These are phyloP conservation scores for Cocos nucifera DNA, from an alignment of 176 grass and related monocot species.

Conservation along the genomic window DNA sequence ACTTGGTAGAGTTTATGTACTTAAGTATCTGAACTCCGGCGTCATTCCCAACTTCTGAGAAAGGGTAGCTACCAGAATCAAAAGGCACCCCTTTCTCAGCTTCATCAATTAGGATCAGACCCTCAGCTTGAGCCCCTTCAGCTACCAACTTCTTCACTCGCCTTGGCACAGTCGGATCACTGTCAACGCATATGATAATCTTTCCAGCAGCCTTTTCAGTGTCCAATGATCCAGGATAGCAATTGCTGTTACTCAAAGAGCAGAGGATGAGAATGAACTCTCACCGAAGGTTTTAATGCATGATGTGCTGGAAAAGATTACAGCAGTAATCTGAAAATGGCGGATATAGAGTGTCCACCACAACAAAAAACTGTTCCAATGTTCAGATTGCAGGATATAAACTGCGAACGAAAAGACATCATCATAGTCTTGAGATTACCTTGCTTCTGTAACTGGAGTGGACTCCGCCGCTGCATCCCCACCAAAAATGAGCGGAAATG, in stretches of 20 bases:
- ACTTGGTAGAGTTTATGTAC: slow-evolving; percentile 87
- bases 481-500: slow-evolving; percentile 53
- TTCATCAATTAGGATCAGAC: slow-evolving; percentile 72
- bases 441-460: slow-evolving; percentile 68
- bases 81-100: slow-evolving; percentile 50
- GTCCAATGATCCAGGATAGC: slow-evolving; percentile 88
- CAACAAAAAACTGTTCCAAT: too few relatives aligned
- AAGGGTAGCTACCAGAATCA: slow-evolving; percentile 62
- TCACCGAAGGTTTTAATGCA: too few relatives aligned
- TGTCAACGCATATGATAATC: slow-evolving; percentile 75
- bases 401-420: too few relatives aligned
- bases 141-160: slow-evolving; percentile 75
- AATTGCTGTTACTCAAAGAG: slow-evolving; percentile 45
- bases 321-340: too few relatives aligned
- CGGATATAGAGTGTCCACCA: too few relatives aligned
- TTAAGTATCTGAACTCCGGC: slow-evolving; percentile 63
- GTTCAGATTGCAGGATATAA: too few relatives aligned
- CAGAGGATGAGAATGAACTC: neutral
- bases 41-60: slow-evolving; percentile 65
- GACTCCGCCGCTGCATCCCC: slow-evolving; percentile 38
- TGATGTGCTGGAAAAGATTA: too few relatives aligned
- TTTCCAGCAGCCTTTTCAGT: slow-evolving; percentile 58
- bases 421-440: slow-evolving; percentile 26
- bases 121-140: slow-evolving; percentile 39
- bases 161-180: slow-evolving; percentile 50